Conservation (phyloP, 176 grass and related monocot species). For the Aegilops sharonensis region DNA sequence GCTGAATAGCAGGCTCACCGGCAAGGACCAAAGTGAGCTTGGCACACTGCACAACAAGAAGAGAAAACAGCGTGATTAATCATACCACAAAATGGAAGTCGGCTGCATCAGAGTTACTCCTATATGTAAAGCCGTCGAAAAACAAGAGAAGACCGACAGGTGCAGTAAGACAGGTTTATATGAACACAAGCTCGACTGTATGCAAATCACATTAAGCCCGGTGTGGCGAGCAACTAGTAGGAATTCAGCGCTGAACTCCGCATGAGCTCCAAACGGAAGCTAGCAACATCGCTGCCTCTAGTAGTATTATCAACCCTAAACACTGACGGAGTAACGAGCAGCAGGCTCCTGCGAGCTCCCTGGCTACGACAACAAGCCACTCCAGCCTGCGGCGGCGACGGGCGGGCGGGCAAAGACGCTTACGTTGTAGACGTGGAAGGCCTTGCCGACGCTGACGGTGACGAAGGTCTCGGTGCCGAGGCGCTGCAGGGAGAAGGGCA, state of each 20-base stretch:
- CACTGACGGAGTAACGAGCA: neutral
- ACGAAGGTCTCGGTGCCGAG: constrained; percentile 92
- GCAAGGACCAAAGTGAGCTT: constrained; percentile 86
- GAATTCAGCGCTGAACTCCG: neutral
- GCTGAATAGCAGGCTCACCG: constrained; percentile 46
- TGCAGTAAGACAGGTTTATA: neutral
- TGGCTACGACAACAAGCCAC: too few relatives aligned
- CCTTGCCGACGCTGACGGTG: constrained; percentile 85
- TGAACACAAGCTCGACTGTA: neutral
- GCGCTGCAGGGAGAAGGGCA: constrained; percentile 90
- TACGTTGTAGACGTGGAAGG: constrained; percentile 94
- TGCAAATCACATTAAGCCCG: neutral
- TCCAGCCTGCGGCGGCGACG: too few relatives aligned
- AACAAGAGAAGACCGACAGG: neutral
- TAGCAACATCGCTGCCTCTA: neutral
- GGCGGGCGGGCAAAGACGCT: neutral
- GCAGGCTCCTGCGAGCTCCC: constrained; percentile 10
- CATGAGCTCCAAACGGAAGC: neutral
- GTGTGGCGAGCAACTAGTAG: neutral
- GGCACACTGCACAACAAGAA: constrained; percentile 72
- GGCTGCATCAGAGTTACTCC: neutral
- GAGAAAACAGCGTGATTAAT: neutral
- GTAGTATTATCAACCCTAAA: neutral
- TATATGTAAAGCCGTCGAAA: neutral
- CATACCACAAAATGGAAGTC: neutral